A percentile compares a stretch with the other conserved stretches of the same genome.
phyloP scores from a whole-genome alignment of 306 rosid genomes.

The Trichosanthes cucumerina region DNA sequence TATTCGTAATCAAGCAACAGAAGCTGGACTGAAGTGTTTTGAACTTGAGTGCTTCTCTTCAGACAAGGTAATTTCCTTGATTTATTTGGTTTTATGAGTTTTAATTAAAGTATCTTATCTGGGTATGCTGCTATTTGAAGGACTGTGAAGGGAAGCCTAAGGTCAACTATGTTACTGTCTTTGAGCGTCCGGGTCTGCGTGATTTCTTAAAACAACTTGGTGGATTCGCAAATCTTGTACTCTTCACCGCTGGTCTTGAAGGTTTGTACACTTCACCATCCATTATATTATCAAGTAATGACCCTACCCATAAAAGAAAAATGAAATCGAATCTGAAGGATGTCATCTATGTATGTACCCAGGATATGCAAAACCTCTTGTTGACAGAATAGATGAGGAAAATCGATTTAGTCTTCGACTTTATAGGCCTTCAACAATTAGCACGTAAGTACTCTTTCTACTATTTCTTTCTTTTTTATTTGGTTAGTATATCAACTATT shows the following conservation, averaged over 20 bases:
- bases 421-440: conserved; percentile 89
- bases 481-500: neutral
- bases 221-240: conserved; percentile 75
- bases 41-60: conserved; percentile 78
- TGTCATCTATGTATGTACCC: neutral
- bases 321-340: neutral
- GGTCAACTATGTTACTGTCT: conserved; percentile 82
- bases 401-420: conserved; percentile 56
- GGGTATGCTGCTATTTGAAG: conserved; percentile 34
- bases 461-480: neutral
- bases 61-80: conserved; percentile 44
- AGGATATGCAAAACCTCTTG: conserved; percentile 98
- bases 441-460: conserved; percentile 46
- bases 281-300: neutral
- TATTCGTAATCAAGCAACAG: conserved; percentile 60
- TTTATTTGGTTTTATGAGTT: neutral
- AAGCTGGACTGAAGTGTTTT: conserved; percentile 87
- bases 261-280: conserved; percentile 20
- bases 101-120: neutral
- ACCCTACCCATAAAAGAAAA: neutral
- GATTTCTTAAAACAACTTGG: conserved; percentile 67
- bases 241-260: conserved; percentile 98
- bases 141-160: conserved; percentile 71
- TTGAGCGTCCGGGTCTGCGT: conserved; percentile 92
- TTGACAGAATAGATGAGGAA: conserved; percentile 67